Evolutionary conservation across 306 rosid genomes (phyloP).

Genomic region (Castanea sativa): DNA sequence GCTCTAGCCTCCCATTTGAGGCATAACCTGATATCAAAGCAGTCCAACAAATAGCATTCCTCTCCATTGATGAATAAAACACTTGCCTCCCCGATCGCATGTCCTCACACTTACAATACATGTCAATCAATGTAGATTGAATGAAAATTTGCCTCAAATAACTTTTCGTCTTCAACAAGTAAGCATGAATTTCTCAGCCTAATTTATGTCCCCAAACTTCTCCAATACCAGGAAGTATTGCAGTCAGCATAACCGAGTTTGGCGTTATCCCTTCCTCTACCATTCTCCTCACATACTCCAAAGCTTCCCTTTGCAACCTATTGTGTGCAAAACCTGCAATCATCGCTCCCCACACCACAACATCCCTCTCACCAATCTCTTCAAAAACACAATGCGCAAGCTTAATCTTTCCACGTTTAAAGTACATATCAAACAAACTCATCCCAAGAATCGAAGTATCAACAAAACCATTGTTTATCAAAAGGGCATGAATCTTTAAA

Average conservation of each 20-base stretch:
- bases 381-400: slow-evolving; percentile 50
- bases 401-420: slow-evolving; percentile 44
- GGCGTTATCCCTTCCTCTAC: slow-evolving; percentile 42
- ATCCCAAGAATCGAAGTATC: slow-evolving; percentile 46
- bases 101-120: slow-evolving; percentile 82
- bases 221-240: slow-evolving; percentile 54
- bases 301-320: slow-evolving; percentile 47
- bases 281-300: slow-evolving; percentile 56
- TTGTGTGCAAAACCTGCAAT: slow-evolving; percentile 51
- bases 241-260: slow-evolving; percentile 46
- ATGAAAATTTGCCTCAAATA: slow-evolving; percentile 49
- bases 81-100: slow-evolving; percentile 57
- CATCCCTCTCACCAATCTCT: slow-evolving; percentile 51
- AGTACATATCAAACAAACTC: slow-evolving; percentile 40
- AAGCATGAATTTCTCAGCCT: slow-evolving; percentile 74
- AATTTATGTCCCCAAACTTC: slow-evolving; percentile 44
- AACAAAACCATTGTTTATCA: slow-evolving; percentile 68
- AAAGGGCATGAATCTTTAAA: slow-evolving; percentile 57
- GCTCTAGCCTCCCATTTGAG: slow-evolving; percentile 62
- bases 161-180: slow-evolving; percentile 55
- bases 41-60: slow-evolving; percentile 81
- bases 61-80: slow-evolving; percentile 56
- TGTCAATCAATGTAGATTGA: slow-evolving; percentile 77
- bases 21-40: slow-evolving; percentile 79
- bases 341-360: slow-evolving; percentile 69